Evolutionary conservation across 176 grass and related monocot species (phyloP).

Genomic region (Melocanna baccifera): DNA sequence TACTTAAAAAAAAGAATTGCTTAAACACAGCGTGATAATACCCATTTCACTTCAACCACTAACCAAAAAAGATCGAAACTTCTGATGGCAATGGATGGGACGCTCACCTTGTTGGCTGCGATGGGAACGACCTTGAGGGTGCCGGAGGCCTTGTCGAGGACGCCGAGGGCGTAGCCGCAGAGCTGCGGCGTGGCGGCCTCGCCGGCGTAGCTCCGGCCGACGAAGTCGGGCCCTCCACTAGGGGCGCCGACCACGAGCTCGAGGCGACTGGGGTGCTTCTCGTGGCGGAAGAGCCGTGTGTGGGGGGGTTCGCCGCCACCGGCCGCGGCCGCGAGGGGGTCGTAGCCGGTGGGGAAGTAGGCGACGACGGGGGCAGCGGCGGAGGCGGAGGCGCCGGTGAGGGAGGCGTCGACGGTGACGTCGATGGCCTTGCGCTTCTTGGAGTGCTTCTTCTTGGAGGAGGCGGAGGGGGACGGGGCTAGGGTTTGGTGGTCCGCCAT

Average conservation of each 20-base stretch:
- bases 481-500: slow-evolving; percentile 28
- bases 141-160: slow-evolving; percentile 73
- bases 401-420: slow-evolving; percentile 25
- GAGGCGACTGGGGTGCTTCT: slow-evolving; percentile 42
- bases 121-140: slow-evolving; percentile 82
- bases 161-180: slow-evolving; percentile 70
- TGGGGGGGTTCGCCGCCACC: neutral
- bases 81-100: neutral
- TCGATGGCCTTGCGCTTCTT: slow-evolving; percentile 42
- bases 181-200: slow-evolving; percentile 64
- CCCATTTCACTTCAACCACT: neutral
- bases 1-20: neutral
- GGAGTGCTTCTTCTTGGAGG: slow-evolving; percentile 46
- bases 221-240: slow-evolving; percentile 55
- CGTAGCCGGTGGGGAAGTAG: slow-evolving; percentile 85
- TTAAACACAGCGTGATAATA: neutral
- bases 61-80: neutral
- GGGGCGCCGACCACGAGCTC: slow-evolving; percentile 57
- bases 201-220: slow-evolving; percentile 69
- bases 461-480: slow-evolving; percentile 15
- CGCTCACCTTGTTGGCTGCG: slow-evolving; percentile 58
- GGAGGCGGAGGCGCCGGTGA: slow-evolving; percentile 7
- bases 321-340: slow-evolving; percentile 23
- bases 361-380: slow-evolving; percentile 52
- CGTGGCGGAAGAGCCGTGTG: slow-evolving; percentile 45